A percentile compares a stretch with the other conserved stretches of the same genome.
Conservation (phyloP, 169 alveolate species). For the Condylostoma magnum region DNA sequence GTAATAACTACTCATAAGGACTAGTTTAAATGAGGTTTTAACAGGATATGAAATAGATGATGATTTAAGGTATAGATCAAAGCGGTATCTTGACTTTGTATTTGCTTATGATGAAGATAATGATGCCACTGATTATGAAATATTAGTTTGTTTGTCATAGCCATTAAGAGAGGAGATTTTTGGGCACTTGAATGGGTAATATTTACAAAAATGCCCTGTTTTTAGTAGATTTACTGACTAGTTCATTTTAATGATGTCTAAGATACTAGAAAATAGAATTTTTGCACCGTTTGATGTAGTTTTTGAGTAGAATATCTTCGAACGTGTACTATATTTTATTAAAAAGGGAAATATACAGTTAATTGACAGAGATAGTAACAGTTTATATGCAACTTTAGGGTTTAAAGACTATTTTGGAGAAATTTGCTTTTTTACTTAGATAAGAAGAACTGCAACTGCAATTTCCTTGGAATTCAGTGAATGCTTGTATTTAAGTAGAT, state of each 20-base stretch:
- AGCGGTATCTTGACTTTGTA: conserved; percentile 67
- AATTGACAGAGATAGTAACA: conserved; percentile 16
- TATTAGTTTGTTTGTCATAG: conserved; percentile 54
- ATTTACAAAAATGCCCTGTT: conserved; percentile 33
- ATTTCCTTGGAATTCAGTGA: conserved; percentile 31
- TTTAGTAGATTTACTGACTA: conserved; percentile 41
- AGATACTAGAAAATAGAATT: conserved; percentile 41
- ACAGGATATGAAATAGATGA: conserved; percentile 53
- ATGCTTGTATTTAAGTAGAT: not conserved
- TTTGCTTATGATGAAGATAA: conserved; percentile 52
- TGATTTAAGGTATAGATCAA: conserved; percentile 54
- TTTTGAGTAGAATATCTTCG: conserved; percentile 50
- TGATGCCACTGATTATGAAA: conserved; percentile 54
- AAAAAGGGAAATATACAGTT: conserved; percentile 65
- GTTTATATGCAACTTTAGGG: conserved; percentile 45
- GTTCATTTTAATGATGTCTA: conserved; percentile 51
- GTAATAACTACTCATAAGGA: conserved; percentile 43
- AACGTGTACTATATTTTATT: conserved; percentile 53
- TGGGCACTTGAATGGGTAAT: conserved; percentile 57
- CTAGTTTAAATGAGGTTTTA: conserved; percentile 51
- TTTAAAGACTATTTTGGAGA: conserved; percentile 70
- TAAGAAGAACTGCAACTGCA: conserved; percentile 56
- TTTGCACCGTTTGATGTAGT: conserved; percentile 57
- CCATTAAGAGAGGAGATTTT: conserved; percentile 65
- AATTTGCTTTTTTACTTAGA: conserved; percentile 54